Evolutionary conservation across 108 stramenopile species (phyloP).

Genomic region (Parietichytrium sp.): DNA sequence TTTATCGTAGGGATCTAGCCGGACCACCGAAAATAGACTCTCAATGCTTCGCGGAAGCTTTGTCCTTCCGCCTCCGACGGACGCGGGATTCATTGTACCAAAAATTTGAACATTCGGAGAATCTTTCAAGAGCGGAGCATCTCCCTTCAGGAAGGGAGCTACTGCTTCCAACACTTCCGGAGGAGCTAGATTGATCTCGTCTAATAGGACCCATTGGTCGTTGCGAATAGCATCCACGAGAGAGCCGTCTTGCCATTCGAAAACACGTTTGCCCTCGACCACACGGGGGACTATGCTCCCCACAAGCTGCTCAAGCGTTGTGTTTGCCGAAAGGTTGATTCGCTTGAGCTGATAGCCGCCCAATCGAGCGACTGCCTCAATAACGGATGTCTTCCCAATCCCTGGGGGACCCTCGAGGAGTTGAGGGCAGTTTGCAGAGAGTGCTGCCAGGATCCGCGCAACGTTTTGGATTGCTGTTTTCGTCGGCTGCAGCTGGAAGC

Average conservation of each 20-base stretch:
- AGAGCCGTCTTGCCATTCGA: constrained; percentile 35
- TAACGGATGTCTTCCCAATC: constrained; percentile 11
- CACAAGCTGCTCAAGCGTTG: constrained; percentile 10
- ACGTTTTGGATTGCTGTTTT: background rate
- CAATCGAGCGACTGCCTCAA: background rate
- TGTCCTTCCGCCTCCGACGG: background rate
- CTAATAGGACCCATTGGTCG: constrained; percentile 8
- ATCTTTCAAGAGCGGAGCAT: background rate
- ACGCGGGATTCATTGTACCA: constrained; percentile 15
- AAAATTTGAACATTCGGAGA: background rate
- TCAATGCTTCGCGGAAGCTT: background rate
- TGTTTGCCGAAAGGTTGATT: constrained; percentile 30
- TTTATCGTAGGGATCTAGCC: background rate
- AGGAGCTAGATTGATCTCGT: constrained; percentile 41
- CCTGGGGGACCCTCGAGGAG: constrained; percentile 32
- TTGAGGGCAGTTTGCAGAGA: background rate
- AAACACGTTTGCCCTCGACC: background rate
- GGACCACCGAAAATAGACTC: background rate
- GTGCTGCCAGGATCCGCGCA: constrained; percentile 25
- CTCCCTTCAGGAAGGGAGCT: background rate
- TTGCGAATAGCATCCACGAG: background rate
- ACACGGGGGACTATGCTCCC: background rate
- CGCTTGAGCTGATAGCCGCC: background rate
- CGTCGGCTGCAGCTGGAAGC: background rate
- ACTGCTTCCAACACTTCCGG: background rate